Conservation (phyloP, 768 basidiomycete genomes). For the Leccinum subgranulosum region DNA sequence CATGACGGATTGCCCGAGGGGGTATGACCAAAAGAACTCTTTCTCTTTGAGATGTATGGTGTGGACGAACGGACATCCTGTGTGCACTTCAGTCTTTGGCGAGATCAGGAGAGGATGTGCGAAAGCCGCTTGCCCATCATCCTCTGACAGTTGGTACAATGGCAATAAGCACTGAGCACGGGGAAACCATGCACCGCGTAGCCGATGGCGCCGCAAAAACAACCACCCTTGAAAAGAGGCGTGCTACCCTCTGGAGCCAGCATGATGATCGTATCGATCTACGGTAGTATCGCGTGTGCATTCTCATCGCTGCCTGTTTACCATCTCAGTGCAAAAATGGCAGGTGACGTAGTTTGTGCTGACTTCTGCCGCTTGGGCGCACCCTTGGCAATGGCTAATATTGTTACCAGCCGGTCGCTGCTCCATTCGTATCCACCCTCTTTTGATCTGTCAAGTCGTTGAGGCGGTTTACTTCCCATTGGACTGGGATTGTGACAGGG, state of each 20-base stretch:
- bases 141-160: conserved; percentile 68
- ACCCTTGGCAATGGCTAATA: too few relatives aligned
- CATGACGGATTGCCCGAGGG: conserved; percentile 26
- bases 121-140: conserved; percentile 44
- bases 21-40: conserved; percentile 50
- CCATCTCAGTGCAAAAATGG: too few relatives aligned
- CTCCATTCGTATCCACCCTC: too few relatives aligned
- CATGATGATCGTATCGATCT: conserved; percentile 5
- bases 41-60: conserved; percentile 53
- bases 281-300: too few relatives aligned
- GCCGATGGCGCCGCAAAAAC: conserved; percentile 54
- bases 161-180: conserved; percentile 59
- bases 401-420: too few relatives aligned
- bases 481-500: too few relatives aligned
- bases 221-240: conserved; percentile 44
- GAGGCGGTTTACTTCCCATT: neutral
- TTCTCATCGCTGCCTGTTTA: too few relatives aligned
- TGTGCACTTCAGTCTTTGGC: neutral
- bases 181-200: conserved; percentile 50
- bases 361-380: too few relatives aligned
- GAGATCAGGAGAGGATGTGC: neutral
- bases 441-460: neutral
- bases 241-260: conserved; percentile 7
- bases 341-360: too few relatives aligned
- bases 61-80: conserved; percentile 53